Evolutionary conservation across 352 stramenopile genomes (phyloP).

Genomic region (Phytophthora nicotianae): DNA sequence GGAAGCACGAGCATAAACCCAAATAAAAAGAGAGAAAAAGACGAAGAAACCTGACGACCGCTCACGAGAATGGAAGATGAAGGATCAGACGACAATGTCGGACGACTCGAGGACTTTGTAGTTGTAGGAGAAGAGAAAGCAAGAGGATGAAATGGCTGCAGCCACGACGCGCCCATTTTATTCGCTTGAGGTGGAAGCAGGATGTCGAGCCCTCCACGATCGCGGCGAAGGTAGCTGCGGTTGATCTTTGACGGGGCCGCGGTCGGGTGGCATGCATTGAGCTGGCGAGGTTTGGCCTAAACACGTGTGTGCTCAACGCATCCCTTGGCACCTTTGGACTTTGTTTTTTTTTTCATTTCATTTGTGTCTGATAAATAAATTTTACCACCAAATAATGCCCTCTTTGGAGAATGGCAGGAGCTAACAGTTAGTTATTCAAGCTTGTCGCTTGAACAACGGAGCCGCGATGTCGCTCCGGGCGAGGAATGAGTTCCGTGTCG

Average conservation of each 20-base stretch:
- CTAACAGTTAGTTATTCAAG: constrained; percentile 4
- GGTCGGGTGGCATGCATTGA: constrained; percentile 26
- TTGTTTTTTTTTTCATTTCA: constrained; percentile 52
- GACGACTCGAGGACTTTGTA: constrained; percentile 47
- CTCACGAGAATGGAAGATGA: constrained; percentile 39
- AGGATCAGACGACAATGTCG: constrained; percentile 38
- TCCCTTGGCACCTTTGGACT: constrained; percentile 39
- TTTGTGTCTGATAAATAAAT: constrained; percentile 74
- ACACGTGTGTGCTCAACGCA: constrained; percentile 30
- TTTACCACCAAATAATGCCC: constrained; percentile 26
- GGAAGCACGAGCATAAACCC: constrained; percentile 31
- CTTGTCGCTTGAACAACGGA: constrained; percentile 17
- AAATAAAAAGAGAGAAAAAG: constrained; percentile 34
- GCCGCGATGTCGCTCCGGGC: constrained; percentile 25
- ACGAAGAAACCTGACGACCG: constrained; percentile 38
- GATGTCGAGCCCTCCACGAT: constrained; percentile 24
- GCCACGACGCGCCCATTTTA: constrained; percentile 33
- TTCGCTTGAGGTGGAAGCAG: constrained; percentile 34
- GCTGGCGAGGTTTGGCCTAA: constrained; percentile 20
- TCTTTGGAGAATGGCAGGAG: constrained; percentile 7
- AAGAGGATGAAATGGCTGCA: constrained; percentile 39
- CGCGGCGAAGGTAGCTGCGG: constrained; percentile 30
- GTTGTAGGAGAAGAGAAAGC: constrained; percentile 45
- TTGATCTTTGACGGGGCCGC: constrained; percentile 34
- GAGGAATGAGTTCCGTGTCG: constrained; percentile 64